phyloP scores from a whole-genome alignment of 2,329 filamentous ascomycete genomes.

The Talaromyces atroroseus region DNA sequence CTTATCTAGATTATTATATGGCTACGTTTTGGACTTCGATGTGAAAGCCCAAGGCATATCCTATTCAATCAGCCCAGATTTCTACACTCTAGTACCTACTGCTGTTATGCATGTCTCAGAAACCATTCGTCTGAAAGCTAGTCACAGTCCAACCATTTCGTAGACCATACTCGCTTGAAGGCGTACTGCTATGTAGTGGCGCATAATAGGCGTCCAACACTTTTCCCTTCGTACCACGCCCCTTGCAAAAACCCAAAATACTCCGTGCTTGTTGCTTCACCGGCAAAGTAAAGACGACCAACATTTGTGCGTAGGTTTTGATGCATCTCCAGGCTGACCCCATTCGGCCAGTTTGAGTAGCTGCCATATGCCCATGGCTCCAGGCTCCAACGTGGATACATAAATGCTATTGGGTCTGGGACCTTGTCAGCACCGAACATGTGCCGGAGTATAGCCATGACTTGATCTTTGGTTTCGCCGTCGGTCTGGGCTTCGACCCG shows the following conservation, averaged over 20 bases:
- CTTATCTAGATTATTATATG: too few species aligned
- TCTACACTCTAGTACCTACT: background rate
- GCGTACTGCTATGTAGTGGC: constrained; percentile 6
- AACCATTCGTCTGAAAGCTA: constrained; percentile 10
- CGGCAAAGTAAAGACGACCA: constrained; percentile 58
- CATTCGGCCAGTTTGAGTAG: constrained; percentile 64
- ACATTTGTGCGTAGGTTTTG: constrained; percentile 64
- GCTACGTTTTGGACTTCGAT: too few species aligned
- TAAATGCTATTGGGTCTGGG: constrained; percentile 56
- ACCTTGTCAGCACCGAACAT: constrained; percentile 58
- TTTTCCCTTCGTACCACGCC: constrained; percentile 53
- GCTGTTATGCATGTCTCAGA: background rate
- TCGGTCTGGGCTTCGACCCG: constrained; percentile 56
- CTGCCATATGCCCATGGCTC: constrained; percentile 53
- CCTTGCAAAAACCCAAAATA: constrained; percentile 64
- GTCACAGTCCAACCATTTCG: constrained; percentile 14
- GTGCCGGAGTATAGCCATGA: constrained; percentile 51
- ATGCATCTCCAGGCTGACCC: constrained; percentile 59
- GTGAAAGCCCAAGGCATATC: too few species aligned
- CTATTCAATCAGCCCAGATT: background rate
- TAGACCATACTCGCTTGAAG: constrained; percentile 1
- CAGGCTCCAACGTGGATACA: constrained; percentile 56
- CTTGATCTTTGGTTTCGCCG: constrained; percentile 52
- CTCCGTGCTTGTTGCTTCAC: constrained; percentile 57
- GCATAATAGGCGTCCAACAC: constrained; percentile 30